Base-by-base conservation (phyloP, 2,329 filamentous ascomycete species). In the Leptographium procerum region DNA sequence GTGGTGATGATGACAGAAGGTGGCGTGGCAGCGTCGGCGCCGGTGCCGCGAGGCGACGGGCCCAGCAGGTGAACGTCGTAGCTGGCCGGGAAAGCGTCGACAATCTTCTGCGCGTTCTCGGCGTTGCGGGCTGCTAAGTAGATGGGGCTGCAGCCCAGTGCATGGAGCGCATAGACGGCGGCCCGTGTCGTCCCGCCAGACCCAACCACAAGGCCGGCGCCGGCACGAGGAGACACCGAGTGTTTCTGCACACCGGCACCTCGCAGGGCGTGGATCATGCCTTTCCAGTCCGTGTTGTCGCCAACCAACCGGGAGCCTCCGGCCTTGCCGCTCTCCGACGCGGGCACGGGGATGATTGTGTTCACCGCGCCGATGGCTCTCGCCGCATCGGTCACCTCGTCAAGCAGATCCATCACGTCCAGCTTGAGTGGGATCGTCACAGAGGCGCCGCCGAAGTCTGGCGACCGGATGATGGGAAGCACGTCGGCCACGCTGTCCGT, bases 371-470 rank as follows among this genome's bases (percentile, higher is more conserved):
- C 94, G 61, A 99, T 96, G 33, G 83, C 77, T 63, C 82, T 81
- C 16, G 91, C 92, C 57, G 94, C 86, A 33, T 86, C 81, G 0
- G 90, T 86, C 59, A 96, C 77, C 57, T 86, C 83, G 68, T 97
- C 91, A 16, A 99, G 76, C 6, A 92, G 73, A 0, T 82, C 78
- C 74, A 95, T 90, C 59, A 97, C 84, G 65, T 95, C 89, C 33
- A 94, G 77, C 74, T 99, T 99, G 57, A 99, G 77, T 1, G 94
- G 94, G 55, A 99, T 97, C 0, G 94, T 99, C 52, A 99, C 90
- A 3, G 91, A 96, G 3, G 89, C 92, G 59, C 94, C 94, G 9
- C 94, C 94, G 68, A 99, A 99, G 64, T 87, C 78, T 1, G 85
- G 75, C 1, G 83, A 74, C 9, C 81, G 82, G 60, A 99, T 85